phyloP scores from a whole-genome alignment of 148 eudicot species.

The Rhododendron williamsianum region DNA sequence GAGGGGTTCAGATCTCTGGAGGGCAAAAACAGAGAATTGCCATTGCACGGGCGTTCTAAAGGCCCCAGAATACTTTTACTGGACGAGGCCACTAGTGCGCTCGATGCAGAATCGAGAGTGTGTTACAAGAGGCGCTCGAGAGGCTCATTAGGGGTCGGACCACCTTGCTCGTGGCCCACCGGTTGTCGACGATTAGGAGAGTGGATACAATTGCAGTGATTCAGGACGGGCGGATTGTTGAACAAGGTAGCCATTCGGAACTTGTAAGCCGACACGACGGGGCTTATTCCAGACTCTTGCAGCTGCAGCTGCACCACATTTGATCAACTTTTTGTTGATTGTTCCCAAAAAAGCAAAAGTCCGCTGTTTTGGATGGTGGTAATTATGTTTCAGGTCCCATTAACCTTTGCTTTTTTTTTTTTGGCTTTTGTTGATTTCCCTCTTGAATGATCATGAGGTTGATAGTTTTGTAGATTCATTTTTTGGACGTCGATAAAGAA shows the following conservation, averaged over 20 bases:
- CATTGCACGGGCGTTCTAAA: slow-evolving; percentile 93
- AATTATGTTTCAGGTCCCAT: slow-evolving; percentile 6
- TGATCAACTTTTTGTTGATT: slow-evolving; percentile 24
- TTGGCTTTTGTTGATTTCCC: slow-evolving; percentile 4
- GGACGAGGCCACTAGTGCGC: slow-evolving; percentile 96
- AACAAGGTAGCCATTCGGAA: slow-evolving; percentile 86
- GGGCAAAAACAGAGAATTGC: slow-evolving; percentile 95
- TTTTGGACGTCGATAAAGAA: too few relatives aligned
- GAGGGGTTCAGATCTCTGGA: slow-evolving; percentile 94
- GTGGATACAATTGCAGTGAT: slow-evolving; percentile 81
- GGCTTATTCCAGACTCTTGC: slow-evolving; percentile 83
- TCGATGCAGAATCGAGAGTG: slow-evolving; percentile 94
- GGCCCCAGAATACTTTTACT: slow-evolving; percentile 64
- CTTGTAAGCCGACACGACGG: slow-evolving; percentile 73
- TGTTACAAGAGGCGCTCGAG: slow-evolving; percentile 88
- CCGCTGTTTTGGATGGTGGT: background rate
- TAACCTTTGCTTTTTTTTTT: slow-evolving; percentile 21
- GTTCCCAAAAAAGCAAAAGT: background rate
- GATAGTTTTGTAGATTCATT: slow-evolving; percentile 40
- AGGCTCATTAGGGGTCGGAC: slow-evolving; percentile 92
- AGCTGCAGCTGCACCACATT: slow-evolving; percentile 58
- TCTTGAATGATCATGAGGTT: slow-evolving; percentile 17
- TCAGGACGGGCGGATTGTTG: slow-evolving; percentile 85
- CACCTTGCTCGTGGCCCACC: slow-evolving; percentile 80
- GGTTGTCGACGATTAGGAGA: slow-evolving; percentile 79